Percentiles rank a stretch among this genome's conserved stretches.
These are phyloP conservation scores for Neoboletus brunneissimus DNA, from an alignment of 768 basidiomycete species.

Conservation along the genomic window DNA sequence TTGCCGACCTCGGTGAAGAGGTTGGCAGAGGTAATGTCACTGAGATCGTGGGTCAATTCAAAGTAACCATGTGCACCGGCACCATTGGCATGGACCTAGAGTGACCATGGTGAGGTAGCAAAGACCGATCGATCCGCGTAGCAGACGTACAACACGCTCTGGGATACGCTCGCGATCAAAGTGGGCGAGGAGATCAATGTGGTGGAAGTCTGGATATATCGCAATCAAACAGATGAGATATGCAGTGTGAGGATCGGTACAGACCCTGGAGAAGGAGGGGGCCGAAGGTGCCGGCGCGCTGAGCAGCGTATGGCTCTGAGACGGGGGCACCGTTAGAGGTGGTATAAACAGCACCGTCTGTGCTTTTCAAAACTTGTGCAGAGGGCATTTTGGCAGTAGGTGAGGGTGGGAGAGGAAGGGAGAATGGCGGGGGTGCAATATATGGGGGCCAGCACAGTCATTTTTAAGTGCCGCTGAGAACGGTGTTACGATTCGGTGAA, in stretches of 20 bases:
- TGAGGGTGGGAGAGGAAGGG: conserved; percentile 2
- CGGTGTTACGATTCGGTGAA: conserved; percentile 9
- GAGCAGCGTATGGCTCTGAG: conserved; percentile 71
- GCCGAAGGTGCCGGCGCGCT: conserved; percentile 70
- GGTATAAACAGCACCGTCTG: conserved; percentile 70
- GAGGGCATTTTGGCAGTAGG: conserved; percentile 55
- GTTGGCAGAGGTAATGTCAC: conserved; percentile 72
- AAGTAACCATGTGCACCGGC: conserved; percentile 94
- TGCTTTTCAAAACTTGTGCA: conserved; percentile 49
- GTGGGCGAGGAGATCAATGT: conserved; percentile 87
- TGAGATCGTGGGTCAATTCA: conserved; percentile 81
- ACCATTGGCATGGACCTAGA: conserved; percentile 86
- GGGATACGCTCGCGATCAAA: conserved; percentile 96
- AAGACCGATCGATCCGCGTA: neutral
- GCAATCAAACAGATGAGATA: conserved; percentile 14
- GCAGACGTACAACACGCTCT: conserved; percentile 73
- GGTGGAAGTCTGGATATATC: conserved; percentile 68
- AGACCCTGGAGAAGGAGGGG: conserved; percentile 87
- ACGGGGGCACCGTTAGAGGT: conserved; percentile 83
- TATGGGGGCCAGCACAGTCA: conserved; percentile 7
- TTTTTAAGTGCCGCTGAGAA: conserved; percentile 30
- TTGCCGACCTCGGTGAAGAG: conserved; percentile 66
- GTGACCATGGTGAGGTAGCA: conserved; percentile 24
- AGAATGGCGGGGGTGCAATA: neutral
- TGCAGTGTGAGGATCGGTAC: conserved; percentile 13